Evolutionary conservation across 805 yeast genomes (phyloP).

Genomic region (Lachancea thermotolerans): DNA sequence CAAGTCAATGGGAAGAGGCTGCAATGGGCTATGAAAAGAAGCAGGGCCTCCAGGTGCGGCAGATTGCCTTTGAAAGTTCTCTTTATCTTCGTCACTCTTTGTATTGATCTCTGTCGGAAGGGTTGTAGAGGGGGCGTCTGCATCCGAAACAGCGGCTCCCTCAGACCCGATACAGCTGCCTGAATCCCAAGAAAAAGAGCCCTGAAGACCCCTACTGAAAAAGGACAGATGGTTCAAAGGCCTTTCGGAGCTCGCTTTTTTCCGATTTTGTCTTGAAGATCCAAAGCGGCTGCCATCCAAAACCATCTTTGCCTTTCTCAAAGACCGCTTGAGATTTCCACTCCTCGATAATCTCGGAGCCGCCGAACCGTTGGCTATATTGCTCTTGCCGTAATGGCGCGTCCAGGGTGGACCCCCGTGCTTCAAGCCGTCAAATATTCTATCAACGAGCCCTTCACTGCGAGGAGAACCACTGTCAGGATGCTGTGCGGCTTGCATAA

Average conservation of each 20-base stretch:
- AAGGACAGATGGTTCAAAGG: not conserved
- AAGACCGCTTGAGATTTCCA: conserved; percentile 1
- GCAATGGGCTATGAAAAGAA: not conserved
- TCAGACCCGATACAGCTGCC: too few relatives aligned
- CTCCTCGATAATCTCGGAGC: not conserved
- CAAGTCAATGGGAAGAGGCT: not conserved
- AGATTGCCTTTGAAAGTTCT: not conserved
- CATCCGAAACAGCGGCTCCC: too few relatives aligned
- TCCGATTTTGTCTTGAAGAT: not conserved
- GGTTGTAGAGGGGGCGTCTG: too few relatives aligned
- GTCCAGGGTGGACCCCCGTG: too few relatives aligned
- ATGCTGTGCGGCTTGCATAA: too few relatives aligned
- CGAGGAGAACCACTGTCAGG: too few relatives aligned
- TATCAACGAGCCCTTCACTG: too few relatives aligned
- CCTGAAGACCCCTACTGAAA: not conserved
- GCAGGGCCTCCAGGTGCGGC: not conserved
- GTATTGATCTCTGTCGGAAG: too few relatives aligned
- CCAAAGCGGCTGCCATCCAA: not conserved
- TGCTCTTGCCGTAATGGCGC: too few relatives aligned
- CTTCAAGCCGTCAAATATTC: too few relatives aligned
- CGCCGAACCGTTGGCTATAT: too few relatives aligned
- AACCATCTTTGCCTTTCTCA: conserved; percentile 1
- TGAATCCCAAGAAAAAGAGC: not conserved
- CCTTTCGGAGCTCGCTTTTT: too few relatives aligned
- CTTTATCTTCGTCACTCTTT: not conserved